Evolutionary conservation across 495 filamentous ascomycete genomes (phyloP).

Genomic region (Aspergillus egyptiacus): DNA sequence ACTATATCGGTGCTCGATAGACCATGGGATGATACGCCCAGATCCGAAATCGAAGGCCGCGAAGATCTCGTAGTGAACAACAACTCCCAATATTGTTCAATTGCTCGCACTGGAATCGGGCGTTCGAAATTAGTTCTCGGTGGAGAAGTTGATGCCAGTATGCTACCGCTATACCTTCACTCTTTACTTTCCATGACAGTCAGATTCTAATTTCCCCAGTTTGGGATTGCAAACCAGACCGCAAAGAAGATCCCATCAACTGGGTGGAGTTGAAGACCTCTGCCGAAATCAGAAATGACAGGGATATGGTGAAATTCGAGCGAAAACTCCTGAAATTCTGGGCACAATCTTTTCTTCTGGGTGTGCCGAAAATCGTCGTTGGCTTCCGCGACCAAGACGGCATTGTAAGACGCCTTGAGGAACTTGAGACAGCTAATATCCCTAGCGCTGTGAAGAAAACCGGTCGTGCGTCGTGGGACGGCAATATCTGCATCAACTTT

Average conservation of each 20-base stretch:
- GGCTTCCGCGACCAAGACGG: constrained; percentile 76
- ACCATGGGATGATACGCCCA: constrained; percentile 62
- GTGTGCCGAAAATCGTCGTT: constrained; percentile 85
- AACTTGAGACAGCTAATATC: constrained; percentile 70
- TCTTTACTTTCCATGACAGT: background rate
- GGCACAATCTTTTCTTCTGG: constrained; percentile 92
- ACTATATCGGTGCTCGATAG: constrained; percentile 67
- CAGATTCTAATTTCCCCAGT: constrained; percentile 40
- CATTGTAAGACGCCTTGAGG: constrained; percentile 61
- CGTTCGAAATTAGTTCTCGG: constrained; percentile 66
- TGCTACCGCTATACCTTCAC: constrained; percentile 23
- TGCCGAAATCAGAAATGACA: constrained; percentile 57
- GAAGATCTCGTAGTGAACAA: constrained; percentile 70
- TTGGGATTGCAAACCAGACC: constrained; percentile 71
- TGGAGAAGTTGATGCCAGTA: constrained; percentile 92
- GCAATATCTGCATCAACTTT: constrained; percentile 87
- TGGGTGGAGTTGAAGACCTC: constrained; percentile 96
- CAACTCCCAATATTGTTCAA: constrained; percentile 86
- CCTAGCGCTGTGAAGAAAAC: constrained; percentile 63
- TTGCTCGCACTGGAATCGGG: constrained; percentile 82
- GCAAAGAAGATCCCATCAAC: constrained; percentile 61
- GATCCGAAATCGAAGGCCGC: constrained; percentile 72
- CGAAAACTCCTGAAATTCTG: constrained; percentile 90
- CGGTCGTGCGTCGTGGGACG: constrained; percentile 71
- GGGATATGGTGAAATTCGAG: constrained; percentile 70